phyloP scores from a whole-genome alignment of 2,329 filamentous ascomycete genomes.

The Nigrospora osmanthi region DNA sequence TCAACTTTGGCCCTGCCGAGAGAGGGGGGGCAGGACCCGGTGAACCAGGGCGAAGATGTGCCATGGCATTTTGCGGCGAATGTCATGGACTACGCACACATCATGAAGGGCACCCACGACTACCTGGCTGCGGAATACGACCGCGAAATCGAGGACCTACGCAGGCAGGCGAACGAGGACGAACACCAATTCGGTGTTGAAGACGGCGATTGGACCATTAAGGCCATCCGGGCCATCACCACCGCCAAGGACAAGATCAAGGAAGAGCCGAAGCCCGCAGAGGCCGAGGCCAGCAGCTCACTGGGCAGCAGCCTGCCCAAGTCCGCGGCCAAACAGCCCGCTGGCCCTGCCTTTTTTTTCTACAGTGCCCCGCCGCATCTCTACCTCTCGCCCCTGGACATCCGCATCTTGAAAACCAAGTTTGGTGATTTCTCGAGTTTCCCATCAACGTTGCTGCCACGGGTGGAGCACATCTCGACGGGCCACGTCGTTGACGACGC shows the following conservation, averaged over 20 bases:
- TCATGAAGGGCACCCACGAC: constrained; percentile 87
- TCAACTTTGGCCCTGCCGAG: constrained; percentile 83
- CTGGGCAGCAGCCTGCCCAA: background rate
- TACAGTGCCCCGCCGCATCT: constrained; percentile 83
- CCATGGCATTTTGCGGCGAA: constrained; percentile 95
- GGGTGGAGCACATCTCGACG: constrained; percentile 82
- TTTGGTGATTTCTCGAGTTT: constrained; percentile 79
- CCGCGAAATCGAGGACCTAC: constrained; percentile 66
- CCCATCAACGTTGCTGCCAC: constrained; percentile 76
- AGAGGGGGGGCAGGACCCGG: constrained; percentile 64
- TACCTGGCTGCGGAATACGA: constrained; percentile 83
- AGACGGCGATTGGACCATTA: constrained; percentile 86
- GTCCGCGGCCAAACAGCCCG: constrained; percentile 15
- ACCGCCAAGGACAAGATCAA: constrained; percentile 67
- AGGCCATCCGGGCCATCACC: constrained; percentile 67
- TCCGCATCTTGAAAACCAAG: constrained; percentile 82
- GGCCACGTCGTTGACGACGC: constrained; percentile 84
- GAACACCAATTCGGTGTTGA: constrained; percentile 81
- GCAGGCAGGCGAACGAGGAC: constrained; percentile 76
- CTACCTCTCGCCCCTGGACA: constrained; percentile 84
- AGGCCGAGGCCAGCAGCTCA: background rate
- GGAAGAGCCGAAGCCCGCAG: constrained; percentile 11
- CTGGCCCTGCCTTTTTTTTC: constrained; percentile 64
- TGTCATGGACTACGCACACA: constrained; percentile 85
- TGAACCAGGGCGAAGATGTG: constrained; percentile 65